Conservation (phyloP, 148 eudicot genomes). For the Bassia scoparia region DNA sequence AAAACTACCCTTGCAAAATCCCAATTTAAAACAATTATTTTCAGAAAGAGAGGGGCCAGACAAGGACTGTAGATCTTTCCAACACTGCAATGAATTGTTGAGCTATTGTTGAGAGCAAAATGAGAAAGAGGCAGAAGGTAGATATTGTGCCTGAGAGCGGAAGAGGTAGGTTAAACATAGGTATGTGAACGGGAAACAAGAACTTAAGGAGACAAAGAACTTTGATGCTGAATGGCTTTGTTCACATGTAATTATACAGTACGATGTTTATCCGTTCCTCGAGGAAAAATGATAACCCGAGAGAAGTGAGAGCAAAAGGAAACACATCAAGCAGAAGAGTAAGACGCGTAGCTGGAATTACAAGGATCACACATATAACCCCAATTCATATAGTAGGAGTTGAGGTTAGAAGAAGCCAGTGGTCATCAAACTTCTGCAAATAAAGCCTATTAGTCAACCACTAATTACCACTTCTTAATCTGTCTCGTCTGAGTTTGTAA, state of each 20-base stretch:
- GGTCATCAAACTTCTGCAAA: background rate
- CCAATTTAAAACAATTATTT: too few relatives aligned
- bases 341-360: background rate
- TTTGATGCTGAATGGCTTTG: too few relatives aligned
- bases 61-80: too few relatives aligned
- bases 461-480: background rate
- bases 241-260: too few relatives aligned
- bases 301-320: background rate
- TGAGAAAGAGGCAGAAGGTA: background rate
- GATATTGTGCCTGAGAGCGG: background rate
- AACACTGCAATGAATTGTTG: background rate
- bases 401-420: background rate
- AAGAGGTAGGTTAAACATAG: background rate
- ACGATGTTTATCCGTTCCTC: too few relatives aligned
- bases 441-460: background rate
- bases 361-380: background rate
- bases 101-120: background rate
- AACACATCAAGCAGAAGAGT: background rate
- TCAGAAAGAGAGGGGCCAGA: too few relatives aligned
- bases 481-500: background rate
- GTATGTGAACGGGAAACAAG: background rate
- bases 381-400: background rate
- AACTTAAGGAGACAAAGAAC: too few relatives aligned
- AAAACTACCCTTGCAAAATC: too few relatives aligned
- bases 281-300: too few relatives aligned